Evolutionary conservation across 768 basidiomycete species (phyloP), one percentile per base, ranked within the genome.

Genomic region (Pseudohyphozyma bogoriensis): DNA sequence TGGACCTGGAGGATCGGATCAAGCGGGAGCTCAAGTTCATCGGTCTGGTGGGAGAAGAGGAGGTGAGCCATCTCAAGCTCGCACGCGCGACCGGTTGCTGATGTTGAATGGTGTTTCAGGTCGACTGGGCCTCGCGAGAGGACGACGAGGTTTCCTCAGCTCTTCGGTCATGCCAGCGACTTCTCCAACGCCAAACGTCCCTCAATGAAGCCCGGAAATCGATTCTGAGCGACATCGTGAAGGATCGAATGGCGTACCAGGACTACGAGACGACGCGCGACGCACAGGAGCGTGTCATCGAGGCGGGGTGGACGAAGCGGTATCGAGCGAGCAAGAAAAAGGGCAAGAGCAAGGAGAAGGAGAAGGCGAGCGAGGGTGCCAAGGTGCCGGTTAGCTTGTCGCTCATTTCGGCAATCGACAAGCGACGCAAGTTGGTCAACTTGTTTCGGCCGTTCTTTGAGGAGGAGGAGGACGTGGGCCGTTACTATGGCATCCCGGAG

Each of bases 71-170:
- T 1, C 10, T 28, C 33, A 2, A 3, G 35, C 22, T 28, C 46
- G 56, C 20, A 26, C 58, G 24, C 46, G 28, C 42, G 49, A n/a
- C 2, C 24, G 37, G 24, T 1, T 18, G 49, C 32, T 53, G 40
- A 39, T 32, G 46, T 28, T 79, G 83, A 47, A 79, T 85, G 13
- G 31, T 24, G 10, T 6, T 20, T 33, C 60, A 76, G 74, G 70
- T 72, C 57, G 75, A 77, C 58, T 74, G 74, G 63, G 59, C 71
- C 11, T 28, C 63, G 15, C 83, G 85, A 62, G 85, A 91, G 39
- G 77, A 78, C 60, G 95, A 99, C 73, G 91, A 92, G 35, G 87
- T 99, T 51, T 85, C 91, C 11, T 83, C 87, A 2, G 86, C 89
- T 1, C 81, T 99, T 1, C 85, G 93, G 4, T 84, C 88, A 45